A percentile compares a stretch with the other conserved stretches of the same genome.
Conservation (phyloP, 1,284 basidiomycete genomes). For the Vanrija sp. region DNA sequence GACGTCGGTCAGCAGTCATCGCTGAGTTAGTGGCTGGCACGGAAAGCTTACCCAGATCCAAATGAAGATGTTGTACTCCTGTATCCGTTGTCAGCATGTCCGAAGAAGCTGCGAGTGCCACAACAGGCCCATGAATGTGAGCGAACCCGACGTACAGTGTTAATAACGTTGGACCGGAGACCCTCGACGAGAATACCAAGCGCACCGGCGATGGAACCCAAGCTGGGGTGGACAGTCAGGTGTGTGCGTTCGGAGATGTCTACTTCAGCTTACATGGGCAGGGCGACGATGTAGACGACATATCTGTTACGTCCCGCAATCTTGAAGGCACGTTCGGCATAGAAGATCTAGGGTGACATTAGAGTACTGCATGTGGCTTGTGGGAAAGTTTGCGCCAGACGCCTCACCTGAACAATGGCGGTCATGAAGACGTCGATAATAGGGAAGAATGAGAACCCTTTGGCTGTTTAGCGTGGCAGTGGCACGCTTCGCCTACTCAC, state of each 20-base stretch:
- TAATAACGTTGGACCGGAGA: neutral
- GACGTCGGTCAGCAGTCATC: no score
- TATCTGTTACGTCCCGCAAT: constrained; percentile 7
- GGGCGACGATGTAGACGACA: neutral
- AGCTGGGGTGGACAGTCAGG: neutral
- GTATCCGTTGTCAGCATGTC: no score
- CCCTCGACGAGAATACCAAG: constrained; percentile 3
- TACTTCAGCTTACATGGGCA: constrained; percentile 1
- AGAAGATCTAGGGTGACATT: constrained; percentile 5
- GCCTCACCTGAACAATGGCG: constrained; percentile 4
- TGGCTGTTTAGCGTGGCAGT: neutral
- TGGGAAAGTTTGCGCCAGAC: neutral
- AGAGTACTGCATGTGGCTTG: neutral
- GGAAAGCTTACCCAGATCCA: constrained; percentile 8
- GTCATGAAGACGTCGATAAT: constrained; percentile 11
- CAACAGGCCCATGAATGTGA: no score
- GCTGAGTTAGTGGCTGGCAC: no score
- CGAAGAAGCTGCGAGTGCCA: no score
- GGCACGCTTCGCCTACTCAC: neutral
- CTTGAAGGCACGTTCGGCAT: constrained; percentile 19
- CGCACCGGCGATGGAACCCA: constrained; percentile 7
- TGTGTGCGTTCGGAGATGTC: no score
- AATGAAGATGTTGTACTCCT: constrained; percentile 5
- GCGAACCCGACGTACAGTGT: no score
- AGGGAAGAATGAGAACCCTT: constrained; percentile 14